phyloP scores from a whole-genome alignment of 2,329 filamentous ascomycete species.

The Colletotrichum acutatum region DNA sequence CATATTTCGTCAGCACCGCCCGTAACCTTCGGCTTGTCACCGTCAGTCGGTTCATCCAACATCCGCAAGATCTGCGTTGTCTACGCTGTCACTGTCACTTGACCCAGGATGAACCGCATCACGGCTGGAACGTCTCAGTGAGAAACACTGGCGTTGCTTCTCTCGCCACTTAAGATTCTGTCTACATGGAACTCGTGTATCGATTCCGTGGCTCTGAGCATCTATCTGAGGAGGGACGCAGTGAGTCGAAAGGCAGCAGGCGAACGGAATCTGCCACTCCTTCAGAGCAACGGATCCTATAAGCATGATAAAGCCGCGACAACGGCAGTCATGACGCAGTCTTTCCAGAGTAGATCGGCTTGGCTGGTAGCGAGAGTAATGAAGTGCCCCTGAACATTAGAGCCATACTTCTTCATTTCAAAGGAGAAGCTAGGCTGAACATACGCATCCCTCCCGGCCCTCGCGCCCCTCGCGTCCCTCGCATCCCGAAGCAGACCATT shows the following conservation, averaged over 20 bases:
- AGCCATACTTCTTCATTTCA: not conserved
- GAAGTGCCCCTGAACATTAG: not conserved
- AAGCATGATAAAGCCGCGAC: not conserved
- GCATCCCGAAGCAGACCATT: not conserved
- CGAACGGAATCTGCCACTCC: not conserved
- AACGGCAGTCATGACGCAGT: not conserved
- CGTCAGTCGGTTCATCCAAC: conserved; percentile 17
- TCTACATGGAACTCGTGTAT: not conserved
- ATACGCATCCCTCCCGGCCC: not conserved
- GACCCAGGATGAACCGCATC: not conserved
- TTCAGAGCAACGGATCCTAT: not conserved
- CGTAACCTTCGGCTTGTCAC: not conserved
- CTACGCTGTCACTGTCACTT: not conserved
- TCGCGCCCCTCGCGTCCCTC: no score
- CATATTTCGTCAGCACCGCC: not conserved
- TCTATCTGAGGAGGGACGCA: not conserved
- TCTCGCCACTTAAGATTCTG: not conserved
- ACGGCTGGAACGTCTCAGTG: not conserved
- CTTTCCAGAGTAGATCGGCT: not conserved
- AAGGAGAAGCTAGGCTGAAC: not conserved
- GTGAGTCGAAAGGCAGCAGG: not conserved
- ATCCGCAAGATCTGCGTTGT: conserved; percentile 1
- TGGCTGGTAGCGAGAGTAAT: not conserved
- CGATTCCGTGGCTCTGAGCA: no score
- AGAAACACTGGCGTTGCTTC: not conserved